These are phyloP conservation scores for Pezicula carpinea DNA, from an alignment of 2,329 filamentous ascomycete genomes.

Conservation along the genomic window DNA sequence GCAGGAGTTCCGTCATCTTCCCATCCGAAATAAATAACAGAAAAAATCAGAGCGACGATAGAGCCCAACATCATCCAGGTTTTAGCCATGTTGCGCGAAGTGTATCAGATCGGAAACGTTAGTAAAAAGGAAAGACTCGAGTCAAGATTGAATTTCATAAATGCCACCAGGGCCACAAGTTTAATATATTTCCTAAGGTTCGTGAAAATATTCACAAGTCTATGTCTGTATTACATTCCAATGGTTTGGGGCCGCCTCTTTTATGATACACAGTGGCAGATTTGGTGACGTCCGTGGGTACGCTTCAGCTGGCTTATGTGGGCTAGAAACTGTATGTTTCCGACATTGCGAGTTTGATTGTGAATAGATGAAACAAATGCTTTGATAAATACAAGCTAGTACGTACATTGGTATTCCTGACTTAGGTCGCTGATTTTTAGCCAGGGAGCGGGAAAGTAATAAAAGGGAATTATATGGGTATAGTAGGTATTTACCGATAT, in stretches of 20 bases:
- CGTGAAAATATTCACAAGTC: not conserved
- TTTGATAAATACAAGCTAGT: not conserved
- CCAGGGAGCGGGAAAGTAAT: too few relatives aligned
- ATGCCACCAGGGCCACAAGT: not conserved
- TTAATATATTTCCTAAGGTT: not conserved
- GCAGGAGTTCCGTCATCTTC: slow-evolving; percentile 1
- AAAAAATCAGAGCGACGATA: not conserved
- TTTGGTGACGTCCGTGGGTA: not conserved
- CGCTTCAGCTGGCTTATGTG: not conserved
- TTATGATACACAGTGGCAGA: not conserved
- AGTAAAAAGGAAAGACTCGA: too few relatives aligned
- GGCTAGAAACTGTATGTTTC: not conserved
- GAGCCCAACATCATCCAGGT: not conserved
- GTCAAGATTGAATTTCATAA: not conserved
- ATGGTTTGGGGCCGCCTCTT: not conserved
- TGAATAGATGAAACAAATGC: not conserved
- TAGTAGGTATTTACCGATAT: too few relatives aligned
- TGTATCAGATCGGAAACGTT: not conserved
- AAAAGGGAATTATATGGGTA: too few relatives aligned
- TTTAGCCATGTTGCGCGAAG: not conserved
- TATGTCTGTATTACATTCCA: not conserved
- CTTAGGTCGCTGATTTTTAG: too few relatives aligned
- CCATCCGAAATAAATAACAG: not conserved
- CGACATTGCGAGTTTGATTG: not conserved
- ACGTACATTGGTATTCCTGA: too few relatives aligned